Evolutionary conservation across 306 rosid genomes (phyloP), one percentile per base, ranked within the genome.

Genomic region (Cucumis cinereus): DNA sequence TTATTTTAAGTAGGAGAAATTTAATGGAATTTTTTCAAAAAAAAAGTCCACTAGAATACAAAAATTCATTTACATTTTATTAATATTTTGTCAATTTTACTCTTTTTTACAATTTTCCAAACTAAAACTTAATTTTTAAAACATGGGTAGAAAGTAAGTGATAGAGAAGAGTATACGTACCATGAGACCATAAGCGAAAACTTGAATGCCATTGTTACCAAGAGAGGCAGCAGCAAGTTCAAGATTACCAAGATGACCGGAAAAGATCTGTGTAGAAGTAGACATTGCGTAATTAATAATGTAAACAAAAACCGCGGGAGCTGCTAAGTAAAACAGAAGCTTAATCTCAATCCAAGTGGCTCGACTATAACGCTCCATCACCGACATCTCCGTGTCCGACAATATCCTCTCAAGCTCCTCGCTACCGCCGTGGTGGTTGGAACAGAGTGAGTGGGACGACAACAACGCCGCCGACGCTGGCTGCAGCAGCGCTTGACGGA

Each of bases 171-270:
- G 43, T 36, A 6, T 30, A 38, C 1, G 17, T 16, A 89, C 94
- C 97, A 91, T 91, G 22, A 91, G 87, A 73, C 97, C 94, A 13
- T 74, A 91, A 22, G 92, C 92, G 16, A 88, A 77, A 79, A 91
- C 83, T 61, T 91, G 95, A 71, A 91, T 23, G n/a, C 97, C 97
- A 41, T 83, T 88, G 47, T 91, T 91, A 78, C 95, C 97, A 2
- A 91, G 94, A 75, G 86, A 82, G 35, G 97, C 84, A 3, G 97
- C 97, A 8, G 97, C 97, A n/a, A 89, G 87, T 77, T 89, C 83
- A 19, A 88, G 91, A 26, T 91, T 91, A 60, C 95, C 97, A 0
- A 91, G 90, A 78, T 89, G 97, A 69, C 97, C 97, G 45, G 89
- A 82, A 22, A 86, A 88, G 79, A 87, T 82, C 13, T 84, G 89